phyloP scores from a whole-genome alignment of 768 basidiomycete genomes.

The Leccinellum rugosiceps region DNA sequence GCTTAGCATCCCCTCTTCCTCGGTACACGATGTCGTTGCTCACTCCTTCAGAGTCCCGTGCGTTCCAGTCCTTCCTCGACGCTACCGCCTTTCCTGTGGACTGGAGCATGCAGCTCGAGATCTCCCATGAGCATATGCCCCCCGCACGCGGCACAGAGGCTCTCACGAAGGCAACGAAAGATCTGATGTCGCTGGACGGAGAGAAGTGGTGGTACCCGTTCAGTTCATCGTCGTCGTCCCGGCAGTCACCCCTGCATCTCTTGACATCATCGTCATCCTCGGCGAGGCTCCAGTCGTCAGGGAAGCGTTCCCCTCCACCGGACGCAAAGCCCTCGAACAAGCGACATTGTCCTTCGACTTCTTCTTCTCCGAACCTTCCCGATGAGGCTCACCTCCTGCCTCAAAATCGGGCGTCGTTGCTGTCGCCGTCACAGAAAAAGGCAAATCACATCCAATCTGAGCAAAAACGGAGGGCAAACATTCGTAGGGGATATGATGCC shows the following conservation, averaged over 20 bases:
- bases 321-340: conserved; percentile 30
- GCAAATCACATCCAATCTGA: conserved; percentile 93
- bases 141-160: conserved; percentile 58
- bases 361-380: conserved; percentile 6
- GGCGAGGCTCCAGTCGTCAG: conserved; percentile 12
- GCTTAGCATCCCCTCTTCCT: neutral
- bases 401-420: conserved; percentile 35
- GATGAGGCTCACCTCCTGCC: conserved; percentile 13
- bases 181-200: conserved; percentile 71
- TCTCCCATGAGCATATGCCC: conserved; percentile 44
- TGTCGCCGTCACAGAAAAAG: conserved; percentile 85
- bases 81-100: conserved; percentile 40
- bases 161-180: conserved; percentile 76
- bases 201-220: conserved; percentile 37
- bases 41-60: conserved; percentile 62
- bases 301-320: conserved; percentile 27
- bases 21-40: conserved; percentile 52
- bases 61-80: conserved; percentile 69
- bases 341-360: conserved; percentile 27
- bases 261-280: conserved; percentile 15
- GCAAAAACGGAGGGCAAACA: conserved; percentile 91
- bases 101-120: conserved; percentile 42
- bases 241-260: conserved; percentile 23
- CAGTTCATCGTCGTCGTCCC: conserved; percentile 25
- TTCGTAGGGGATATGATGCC: conserved; percentile 84